Evolutionary conservation across 176 grass and related monocot species (phyloP).

Genomic region (Typha latifolia): DNA sequence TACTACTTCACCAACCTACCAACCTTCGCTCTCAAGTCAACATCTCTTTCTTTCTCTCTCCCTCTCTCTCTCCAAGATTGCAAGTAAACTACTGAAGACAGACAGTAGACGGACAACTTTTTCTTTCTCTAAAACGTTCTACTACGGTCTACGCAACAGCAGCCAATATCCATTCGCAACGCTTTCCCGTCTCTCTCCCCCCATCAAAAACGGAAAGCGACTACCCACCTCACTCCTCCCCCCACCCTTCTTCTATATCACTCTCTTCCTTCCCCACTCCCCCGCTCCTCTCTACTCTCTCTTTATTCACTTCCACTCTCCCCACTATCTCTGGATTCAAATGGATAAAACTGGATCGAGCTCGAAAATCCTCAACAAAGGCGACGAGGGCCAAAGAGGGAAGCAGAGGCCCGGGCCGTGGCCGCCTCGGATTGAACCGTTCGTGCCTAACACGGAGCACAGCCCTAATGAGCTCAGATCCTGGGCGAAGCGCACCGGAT

Average conservation of each 20-base stretch:
- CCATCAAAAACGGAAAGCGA: not conserved
- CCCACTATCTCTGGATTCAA: not conserved
- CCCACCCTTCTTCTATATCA: not conserved
- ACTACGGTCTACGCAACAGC: too few relatives aligned
- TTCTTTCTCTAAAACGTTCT: too few relatives aligned
- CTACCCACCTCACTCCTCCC: slow-evolving; percentile 15
- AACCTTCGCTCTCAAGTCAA: not conserved
- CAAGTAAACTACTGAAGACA: too few relatives aligned
- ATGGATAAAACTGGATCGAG: slow-evolving; percentile 24
- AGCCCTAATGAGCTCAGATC: slow-evolving; percentile 75
- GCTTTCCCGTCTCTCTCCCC: too few relatives aligned
- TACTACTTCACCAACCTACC: not conserved
- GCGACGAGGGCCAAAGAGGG: not conserved
- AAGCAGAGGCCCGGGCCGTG: slow-evolving; percentile 20
- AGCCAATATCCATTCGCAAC: too few relatives aligned
- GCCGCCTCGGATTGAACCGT: slow-evolving; percentile 53
- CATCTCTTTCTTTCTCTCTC: not conserved
- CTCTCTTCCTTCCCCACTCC: not conserved
- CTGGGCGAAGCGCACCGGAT: slow-evolving; percentile 87
- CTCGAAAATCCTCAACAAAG: slow-evolving; percentile 4
- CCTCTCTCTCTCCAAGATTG: too few relatives aligned
- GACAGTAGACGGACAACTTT: too few relatives aligned
- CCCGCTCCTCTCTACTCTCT: slow-evolving; percentile 1
- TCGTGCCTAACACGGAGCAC: slow-evolving; percentile 57
- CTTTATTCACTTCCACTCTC: not conserved